Conservation (phyloP, 768 basidiomycete species). For the Trametopsis cervina region DNA sequence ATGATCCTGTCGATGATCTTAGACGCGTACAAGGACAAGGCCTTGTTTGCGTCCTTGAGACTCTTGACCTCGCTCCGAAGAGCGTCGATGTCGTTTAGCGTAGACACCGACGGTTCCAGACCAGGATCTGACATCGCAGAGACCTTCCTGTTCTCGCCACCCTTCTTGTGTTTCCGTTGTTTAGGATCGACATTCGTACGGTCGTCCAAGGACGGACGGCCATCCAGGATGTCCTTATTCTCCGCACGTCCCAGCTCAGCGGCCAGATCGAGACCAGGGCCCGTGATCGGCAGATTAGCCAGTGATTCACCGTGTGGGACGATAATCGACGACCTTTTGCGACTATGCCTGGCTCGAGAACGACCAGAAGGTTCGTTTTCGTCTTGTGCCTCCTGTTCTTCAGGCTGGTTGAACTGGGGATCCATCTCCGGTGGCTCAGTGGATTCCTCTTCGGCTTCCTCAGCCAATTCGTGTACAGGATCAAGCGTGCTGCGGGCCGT, state of each 20-base stretch:
- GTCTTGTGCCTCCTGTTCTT: constrained; percentile 14
- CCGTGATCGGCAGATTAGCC: constrained; percentile 80
- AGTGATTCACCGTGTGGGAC: constrained; percentile 68
- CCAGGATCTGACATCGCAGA: constrained; percentile 29
- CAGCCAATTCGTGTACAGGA: constrained; percentile 28
- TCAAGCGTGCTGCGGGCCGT: constrained; percentile 49
- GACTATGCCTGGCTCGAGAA: constrained; percentile 39
- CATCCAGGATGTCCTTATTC: constrained; percentile 73
- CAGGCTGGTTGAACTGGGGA: constrained; percentile 30
- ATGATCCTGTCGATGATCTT: constrained; percentile 99
- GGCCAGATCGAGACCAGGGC: constrained; percentile 84
- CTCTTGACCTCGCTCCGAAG: constrained; percentile 83
- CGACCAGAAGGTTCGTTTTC: constrained; percentile 28
- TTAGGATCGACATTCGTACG: constrained; percentile 37
- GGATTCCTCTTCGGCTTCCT: constrained; percentile 43
- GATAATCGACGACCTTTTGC: constrained; percentile 32
- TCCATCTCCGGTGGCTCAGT: constrained; percentile 32
- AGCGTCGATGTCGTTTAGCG: constrained; percentile 60
- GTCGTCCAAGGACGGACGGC: constrained; percentile 42
- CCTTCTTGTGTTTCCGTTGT: constrained; percentile 34
- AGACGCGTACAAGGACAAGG: constrained; percentile 88
- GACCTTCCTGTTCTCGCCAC: constrained; percentile 25
- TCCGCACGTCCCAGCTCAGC: constrained; percentile 90
- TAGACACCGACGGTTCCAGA: constrained; percentile 36
- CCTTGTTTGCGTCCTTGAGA: constrained; percentile 93